Evolutionary conservation across 768 basidiomycete genomes (phyloP), one percentile per base, ranked within the genome.

Genomic region (Lactarius evosmus): DNA sequence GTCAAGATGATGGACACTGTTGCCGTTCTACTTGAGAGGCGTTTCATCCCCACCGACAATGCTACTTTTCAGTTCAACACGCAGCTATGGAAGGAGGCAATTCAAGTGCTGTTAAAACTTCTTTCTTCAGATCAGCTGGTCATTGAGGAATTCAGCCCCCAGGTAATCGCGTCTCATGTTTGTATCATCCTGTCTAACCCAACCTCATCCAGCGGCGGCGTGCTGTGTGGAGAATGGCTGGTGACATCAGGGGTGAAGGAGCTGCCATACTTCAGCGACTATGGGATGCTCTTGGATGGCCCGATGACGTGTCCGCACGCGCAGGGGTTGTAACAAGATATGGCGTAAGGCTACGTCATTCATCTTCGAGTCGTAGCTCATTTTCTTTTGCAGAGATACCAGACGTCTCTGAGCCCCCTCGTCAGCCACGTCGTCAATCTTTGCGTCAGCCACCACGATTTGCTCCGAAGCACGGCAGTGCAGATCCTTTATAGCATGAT

Each of bases 401-500:
- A 96, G 78, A 79, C 86, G 0, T 85, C 87, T 41, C 83, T 96
- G 49, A 89, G 87, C 70, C 79, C 90, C 19, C 83, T 97, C 25
- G 92, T 96, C 32, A 95, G 93, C 49, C 86, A 90, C 60, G 89
- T 97, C 56, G 88, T 98, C 60, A 90, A 93, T 68, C 79, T 98
- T 17, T 98, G 96, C 73, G 79, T 98, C 58, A 97, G 95, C 66
- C 93, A 95, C 69, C 95, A 98, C 72, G 96, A 98, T 71, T 86
- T 89, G 70, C 82, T 97, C 44, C 85, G 95, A 67, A 91, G 83
- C 71, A 91, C 90, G 67, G 95, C 94, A 0, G 93, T 96, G 25
- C 86, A 91, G 69, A 95, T 98, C 61, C 82, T 98, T 25, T 96
- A 89, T 75, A 91, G 89, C 70, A 97, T 98, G 94, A 94, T 98